Percentiles rank a stretch among this genome's conserved stretches.
phyloP scores from a whole-genome alignment of 1,284 basidiomycete genomes.

The Austroboletus novae-zelandiae region DNA sequence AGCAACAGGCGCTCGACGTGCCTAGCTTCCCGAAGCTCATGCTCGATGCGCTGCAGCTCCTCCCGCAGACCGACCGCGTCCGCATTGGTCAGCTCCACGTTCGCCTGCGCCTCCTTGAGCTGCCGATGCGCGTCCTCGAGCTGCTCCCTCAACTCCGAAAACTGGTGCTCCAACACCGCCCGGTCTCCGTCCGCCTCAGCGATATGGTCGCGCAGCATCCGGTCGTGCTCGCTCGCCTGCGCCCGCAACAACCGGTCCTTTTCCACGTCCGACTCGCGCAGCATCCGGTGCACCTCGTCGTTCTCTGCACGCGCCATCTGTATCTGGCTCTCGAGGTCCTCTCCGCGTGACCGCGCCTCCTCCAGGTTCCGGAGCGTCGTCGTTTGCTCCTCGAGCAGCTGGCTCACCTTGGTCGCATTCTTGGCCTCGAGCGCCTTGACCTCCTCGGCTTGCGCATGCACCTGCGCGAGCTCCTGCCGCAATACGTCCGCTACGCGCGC shows the following conservation, averaged over 20 bases:
- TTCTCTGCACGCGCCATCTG: slow-evolving; percentile 63
- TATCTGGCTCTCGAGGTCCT: slow-evolving; percentile 74
- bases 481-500: slow-evolving; percentile 60
- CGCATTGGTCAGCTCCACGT: slow-evolving; percentile 57
- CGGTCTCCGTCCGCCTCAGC: slow-evolving; percentile 91
- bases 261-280: slow-evolving; percentile 66
- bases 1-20: slow-evolving; percentile 62
- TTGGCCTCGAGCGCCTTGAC: slow-evolving; percentile 69
- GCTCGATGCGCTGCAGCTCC: slow-evolving; percentile 68
- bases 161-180: slow-evolving; percentile 85
- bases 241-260: slow-evolving; percentile 72
- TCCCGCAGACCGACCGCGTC: slow-evolving; percentile 68
- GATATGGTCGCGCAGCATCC: slow-evolving; percentile 81
- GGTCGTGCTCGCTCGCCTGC: slow-evolving; percentile 81
- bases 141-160: slow-evolving; percentile 69
- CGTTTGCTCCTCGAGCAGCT: slow-evolving; percentile 72
- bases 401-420: slow-evolving; percentile 60
- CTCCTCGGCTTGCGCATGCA: slow-evolving; percentile 65
- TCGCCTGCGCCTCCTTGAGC: slow-evolving; percentile 57
- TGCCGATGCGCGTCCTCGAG: slow-evolving; percentile 58
- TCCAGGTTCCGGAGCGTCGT: slow-evolving; percentile 67
- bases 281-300: slow-evolving; percentile 61
- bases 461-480: slow-evolving; percentile 67
- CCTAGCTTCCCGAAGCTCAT: slow-evolving; percentile 60
- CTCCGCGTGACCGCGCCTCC: slow-evolving; percentile 67